Evolutionary conservation across 1,284 basidiomycete species (phyloP), one percentile per base, ranked within the genome.

Genomic region (Phylloboletellus chloephorus): DNA sequence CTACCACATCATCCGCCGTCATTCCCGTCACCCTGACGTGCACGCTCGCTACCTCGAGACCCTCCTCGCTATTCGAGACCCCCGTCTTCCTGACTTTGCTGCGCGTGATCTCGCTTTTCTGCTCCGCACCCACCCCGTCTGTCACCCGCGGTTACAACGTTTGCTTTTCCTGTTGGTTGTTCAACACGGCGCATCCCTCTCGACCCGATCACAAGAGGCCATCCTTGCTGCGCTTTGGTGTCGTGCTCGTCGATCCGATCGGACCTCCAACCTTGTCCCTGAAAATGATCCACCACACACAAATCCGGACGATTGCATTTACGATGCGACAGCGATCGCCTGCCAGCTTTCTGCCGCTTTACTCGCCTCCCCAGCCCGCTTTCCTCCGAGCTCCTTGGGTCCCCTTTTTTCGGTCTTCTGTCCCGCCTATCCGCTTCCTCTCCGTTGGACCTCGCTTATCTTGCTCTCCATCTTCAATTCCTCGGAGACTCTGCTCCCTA

Each of bases 101-200:
- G 52, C 58, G 9, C 23, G 43, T 15, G 51, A 56, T 25, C 35
- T 61, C n/a, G 35, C 57, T 8, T 42, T 41, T 39, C 37, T 50
- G 33, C 47, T 50, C 12, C 52, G 58, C 29, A 47, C 49, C 11
- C 57, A 61, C 43, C 41, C 24, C 4, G 17, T 39, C n/a, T 61
- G 39, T 29, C 50, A 61, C 20, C 44, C 53, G 3, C 37, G 52
- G 19, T 13, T 69, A 8, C 50, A 58, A 19, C 43, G 37, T n/a
- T 25, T 63, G 1, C 48, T 72, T 4, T 61, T 57, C 45, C 47
- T 45, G 22, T 25, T 60, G 16, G 49, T 65, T 11, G 26, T 65
- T 15, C 39, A 44, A 9, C 12, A 49, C 7, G 48, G 51, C 2
- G 8, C 1, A 10, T 8, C 2, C 13, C 37, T 58, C 17, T 51